Conservation (phyloP, 2,329 filamentous ascomycete genomes). For the Fusarium globosum region DNA sequence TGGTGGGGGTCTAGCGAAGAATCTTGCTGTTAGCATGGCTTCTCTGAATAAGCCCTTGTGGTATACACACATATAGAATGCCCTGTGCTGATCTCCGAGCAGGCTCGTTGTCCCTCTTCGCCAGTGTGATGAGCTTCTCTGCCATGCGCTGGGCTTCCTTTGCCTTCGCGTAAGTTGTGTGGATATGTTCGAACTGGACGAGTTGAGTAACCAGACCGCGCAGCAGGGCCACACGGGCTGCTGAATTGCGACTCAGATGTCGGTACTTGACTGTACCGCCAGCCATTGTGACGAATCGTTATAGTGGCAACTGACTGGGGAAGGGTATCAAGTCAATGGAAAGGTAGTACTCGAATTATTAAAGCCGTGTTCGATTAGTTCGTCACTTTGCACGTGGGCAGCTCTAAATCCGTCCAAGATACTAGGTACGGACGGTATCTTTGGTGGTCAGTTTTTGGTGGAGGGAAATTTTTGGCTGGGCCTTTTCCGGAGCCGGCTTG, state of each 20-base stretch:
- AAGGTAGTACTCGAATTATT: background rate
- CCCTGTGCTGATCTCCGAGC: conserved; percentile 78
- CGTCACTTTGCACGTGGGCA: conserved; percentile 25
- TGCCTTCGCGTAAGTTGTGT: conserved; percentile 95
- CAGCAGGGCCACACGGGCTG: conserved; percentile 91
- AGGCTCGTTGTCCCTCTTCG: conserved; percentile 91
- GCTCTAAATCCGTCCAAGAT: conserved; percentile 11
- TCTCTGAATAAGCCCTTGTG: background rate
- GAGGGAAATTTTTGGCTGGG: conserved; percentile 50
- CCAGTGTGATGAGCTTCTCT: conserved; percentile 93
- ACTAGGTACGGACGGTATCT: background rate
- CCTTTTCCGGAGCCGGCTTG: conserved; percentile 46
- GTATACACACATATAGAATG: conserved; percentile 81
- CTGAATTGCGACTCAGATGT: conserved; percentile 84
- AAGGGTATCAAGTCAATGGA: background rate
- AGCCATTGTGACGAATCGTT: conserved; percentile 70
- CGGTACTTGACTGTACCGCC: conserved; percentile 89
- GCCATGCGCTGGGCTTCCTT: conserved; percentile 96
- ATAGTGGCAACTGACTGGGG: conserved; percentile 9
- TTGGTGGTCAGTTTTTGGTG: conserved; percentile 39
- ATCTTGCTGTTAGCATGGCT: conserved; percentile 17
- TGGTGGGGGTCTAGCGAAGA: conserved; percentile 68
- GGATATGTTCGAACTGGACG: conserved; percentile 91
- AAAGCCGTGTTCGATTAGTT: background rate
- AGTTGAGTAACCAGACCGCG: conserved; percentile 97